Conservation (phyloP, 1,284 basidiomycete genomes). For the Caloboletus firmus region DNA sequence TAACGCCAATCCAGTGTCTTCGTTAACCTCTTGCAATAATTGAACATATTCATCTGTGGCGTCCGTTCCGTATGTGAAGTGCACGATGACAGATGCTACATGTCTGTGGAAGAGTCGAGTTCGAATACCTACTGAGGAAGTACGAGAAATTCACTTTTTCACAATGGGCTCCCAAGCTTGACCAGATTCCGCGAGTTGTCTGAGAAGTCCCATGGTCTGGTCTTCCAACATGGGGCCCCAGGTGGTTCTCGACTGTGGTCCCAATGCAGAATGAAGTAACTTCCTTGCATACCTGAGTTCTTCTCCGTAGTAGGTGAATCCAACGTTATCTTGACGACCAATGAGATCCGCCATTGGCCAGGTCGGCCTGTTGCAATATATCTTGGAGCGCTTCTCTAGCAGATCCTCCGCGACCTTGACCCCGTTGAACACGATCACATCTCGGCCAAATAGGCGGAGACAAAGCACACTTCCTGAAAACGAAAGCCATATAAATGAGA, state of each 20-base stretch:
- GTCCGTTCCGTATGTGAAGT: constrained; percentile 13
- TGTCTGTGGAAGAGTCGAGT: constrained; percentile 6
- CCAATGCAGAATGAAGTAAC: constrained; percentile 11
- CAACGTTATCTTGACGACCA: constrained; percentile 28
- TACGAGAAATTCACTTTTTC: neutral
- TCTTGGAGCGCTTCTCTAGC: constrained; percentile 37
- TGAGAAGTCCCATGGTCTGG: constrained; percentile 11
- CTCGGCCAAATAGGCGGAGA: constrained; percentile 34
- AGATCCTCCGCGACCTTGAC: constrained; percentile 34
- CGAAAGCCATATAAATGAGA: neutral
- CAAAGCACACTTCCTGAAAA: constrained; percentile 26
- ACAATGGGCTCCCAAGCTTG: constrained; percentile 3
- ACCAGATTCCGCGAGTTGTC: neutral
- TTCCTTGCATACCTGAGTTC: constrained; percentile 11
- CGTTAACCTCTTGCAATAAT: constrained; percentile 8
- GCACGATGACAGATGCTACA: constrained; percentile 13
- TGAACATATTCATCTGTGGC: constrained; percentile 12
- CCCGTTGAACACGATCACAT: constrained; percentile 39
- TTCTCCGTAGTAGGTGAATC: constrained; percentile 15
- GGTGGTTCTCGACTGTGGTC: neutral
- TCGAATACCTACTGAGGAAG: neutral
- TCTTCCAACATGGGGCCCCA: constrained; percentile 13
- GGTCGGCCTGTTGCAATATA: constrained; percentile 39
- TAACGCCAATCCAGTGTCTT: constrained; percentile 11
- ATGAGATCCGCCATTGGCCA: constrained; percentile 32